Conservation (phyloP, 169 alveolate species). For the Eimeria maxima region DNA sequence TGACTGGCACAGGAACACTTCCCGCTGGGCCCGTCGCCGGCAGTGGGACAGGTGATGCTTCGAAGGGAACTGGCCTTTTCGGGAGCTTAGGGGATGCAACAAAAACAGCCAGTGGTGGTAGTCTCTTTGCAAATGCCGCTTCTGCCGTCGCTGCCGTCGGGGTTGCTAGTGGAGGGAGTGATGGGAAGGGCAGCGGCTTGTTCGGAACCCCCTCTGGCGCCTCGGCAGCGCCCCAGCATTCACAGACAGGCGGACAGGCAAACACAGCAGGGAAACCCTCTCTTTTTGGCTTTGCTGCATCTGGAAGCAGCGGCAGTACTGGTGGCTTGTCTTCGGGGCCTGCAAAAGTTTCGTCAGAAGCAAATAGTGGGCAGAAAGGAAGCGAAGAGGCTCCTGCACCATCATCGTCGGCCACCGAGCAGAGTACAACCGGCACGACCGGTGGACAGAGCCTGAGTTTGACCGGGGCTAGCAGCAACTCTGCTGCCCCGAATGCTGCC, state of each 20-base stretch:
- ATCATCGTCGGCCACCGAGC: conserved; percentile 41
- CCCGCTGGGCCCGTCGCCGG: neutral
- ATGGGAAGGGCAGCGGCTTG: conserved; percentile 70
- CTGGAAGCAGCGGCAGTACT: conserved; percentile 23
- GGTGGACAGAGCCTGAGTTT: conserved; percentile 41
- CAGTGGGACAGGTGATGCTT: neutral
- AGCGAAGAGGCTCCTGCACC: conserved; percentile 49
- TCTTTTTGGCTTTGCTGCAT: conserved; percentile 24
- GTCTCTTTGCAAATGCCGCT: conserved; percentile 50
- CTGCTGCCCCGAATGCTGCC: neutral
- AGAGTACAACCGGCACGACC: conserved; percentile 16
- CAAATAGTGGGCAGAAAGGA: conserved; percentile 62
- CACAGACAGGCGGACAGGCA: conserved; percentile 44
- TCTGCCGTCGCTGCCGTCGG: conserved; percentile 24
- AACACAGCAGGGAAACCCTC: conserved; percentile 3
- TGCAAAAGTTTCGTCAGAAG: conserved; percentile 7
- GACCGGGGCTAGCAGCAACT: conserved; percentile 9
- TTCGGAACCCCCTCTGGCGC: conserved; percentile 32
- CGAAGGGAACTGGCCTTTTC: conserved; percentile 50
- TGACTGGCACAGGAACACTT: conserved; percentile 15
- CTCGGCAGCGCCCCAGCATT: conserved; percentile 23
- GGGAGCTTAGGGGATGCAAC: conserved; percentile 71
- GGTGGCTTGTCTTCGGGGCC: neutral
- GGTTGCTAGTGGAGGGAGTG: conserved; percentile 18
- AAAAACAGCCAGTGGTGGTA: conserved; percentile 43